A percentile compares a stretch with the other conserved stretches of the same genome.
phyloP scores from a whole-genome alignment of 176 grass and related monocot genomes.

The Guadua angustifolia region DNA sequence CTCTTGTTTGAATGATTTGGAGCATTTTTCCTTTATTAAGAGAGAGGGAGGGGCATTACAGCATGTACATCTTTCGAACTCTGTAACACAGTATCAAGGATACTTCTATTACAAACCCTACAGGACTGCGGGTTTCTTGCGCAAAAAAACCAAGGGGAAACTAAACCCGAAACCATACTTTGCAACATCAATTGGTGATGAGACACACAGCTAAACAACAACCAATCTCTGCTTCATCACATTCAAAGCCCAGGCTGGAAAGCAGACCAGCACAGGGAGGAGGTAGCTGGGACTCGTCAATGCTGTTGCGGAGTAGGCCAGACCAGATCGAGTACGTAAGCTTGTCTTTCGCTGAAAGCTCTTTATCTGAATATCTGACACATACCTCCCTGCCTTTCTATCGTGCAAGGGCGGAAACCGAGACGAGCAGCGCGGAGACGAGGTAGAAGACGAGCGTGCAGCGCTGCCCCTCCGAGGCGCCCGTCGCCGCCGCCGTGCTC shows the following conservation, averaged over 20 bases:
- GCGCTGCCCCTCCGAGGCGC: neutral
- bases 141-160: neutral
- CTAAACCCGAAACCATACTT: neutral
- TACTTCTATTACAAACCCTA: neutral
- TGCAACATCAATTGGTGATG: neutral
- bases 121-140: neutral
- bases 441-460: slow-evolving; percentile 10
- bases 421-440: slow-evolving; percentile 21
- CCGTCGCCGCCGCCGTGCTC: neutral
- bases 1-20: too few relatives aligned
- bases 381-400: neutral
- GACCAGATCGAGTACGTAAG: neutral
- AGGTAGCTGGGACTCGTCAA: neutral
- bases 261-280: neutral
- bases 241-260: neutral
- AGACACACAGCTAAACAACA: neutral
- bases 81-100: neutral
- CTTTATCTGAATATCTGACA: neutral
- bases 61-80: neutral
- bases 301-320: neutral
- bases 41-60: too few relatives aligned
- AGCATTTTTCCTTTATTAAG: too few relatives aligned
- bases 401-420: neutral
- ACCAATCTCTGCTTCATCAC: slow-evolving; percentile 10
- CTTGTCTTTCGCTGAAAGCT: neutral